Evolutionary conservation across 2,329 filamentous ascomycete genomes (phyloP), one percentile per base, ranked within the genome.

Genomic region (Penicillium sp.): DNA sequence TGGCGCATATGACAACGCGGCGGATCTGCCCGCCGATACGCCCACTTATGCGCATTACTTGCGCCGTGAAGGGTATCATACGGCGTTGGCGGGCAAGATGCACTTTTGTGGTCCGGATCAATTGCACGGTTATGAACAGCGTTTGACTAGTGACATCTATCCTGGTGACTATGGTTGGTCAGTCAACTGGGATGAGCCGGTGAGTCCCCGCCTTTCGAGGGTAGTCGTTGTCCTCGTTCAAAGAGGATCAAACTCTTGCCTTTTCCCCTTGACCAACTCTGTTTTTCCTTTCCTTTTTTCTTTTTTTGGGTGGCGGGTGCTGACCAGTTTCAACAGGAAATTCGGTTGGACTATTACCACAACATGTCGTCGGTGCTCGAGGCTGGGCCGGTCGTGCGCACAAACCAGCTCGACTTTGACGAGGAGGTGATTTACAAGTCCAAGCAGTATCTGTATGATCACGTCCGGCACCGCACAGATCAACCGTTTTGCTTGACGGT

Each of bases 401-500:
- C 88, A 71, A 96, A 96, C 73, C 90, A 96, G 76, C 79, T 96
- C 45, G 90, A 96, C 67, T 96, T 91, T 61, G 90, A 96, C 62
- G 90, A 95, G 72, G 90, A 96, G 71, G 89, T 95, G 66, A 91
- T 96, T 83, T 91, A 87, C 75, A 88, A 85, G 70, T 87, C 88
- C 43, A 86, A 83, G 37, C 90, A 95, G 69, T 96, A 90, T 66
- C 75, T 96, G 43, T 95, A 91, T 70, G 86, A 95, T 68, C 85
- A 94, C 63, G 88, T 93, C 34, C 85, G 90, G n/a, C 80, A 88
- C 65, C 85, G 86, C 8, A 81, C 81, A 46, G 78, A 82, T 57
- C 81, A 86, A 39, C 90, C 90, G 1, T 96, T 96, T 68, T 87
- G 84, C 61, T 72, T 96, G 74, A 96, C 90, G 59, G 86, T 95